Conservation (phyloP, 768 basidiomycete genomes). For the Pleurotus tuber-regium region DNA sequence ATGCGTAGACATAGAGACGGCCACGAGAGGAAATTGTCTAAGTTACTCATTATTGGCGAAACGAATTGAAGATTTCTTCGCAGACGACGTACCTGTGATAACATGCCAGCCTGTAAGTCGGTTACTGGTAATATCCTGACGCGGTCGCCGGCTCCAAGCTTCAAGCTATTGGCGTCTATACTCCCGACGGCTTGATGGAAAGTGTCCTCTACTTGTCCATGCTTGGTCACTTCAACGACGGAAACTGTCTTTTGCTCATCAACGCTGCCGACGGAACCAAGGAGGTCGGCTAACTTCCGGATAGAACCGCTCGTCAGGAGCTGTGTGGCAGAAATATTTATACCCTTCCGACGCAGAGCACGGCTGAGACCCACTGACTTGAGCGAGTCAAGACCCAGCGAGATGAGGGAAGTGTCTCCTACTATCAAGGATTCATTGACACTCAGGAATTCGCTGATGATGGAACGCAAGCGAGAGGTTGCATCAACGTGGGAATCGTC, state of each 20-base stretch:
- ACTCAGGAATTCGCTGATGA: constrained; percentile 26
- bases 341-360: constrained; percentile 29
- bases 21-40: constrained; percentile 30
- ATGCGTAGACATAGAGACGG: constrained; percentile 28
- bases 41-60: constrained; percentile 1
- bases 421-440: constrained; percentile 20
- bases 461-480: constrained; percentile 14
- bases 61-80: background rate
- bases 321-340: constrained; percentile 31
- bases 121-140: constrained; percentile 38
- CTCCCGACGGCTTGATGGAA: background rate
- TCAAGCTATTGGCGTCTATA: constrained; percentile 16
- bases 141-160: constrained; percentile 25
- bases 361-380: constrained; percentile 42
- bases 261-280: too few species aligned
- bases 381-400: constrained; percentile 47
- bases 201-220: background rate
- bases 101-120: constrained; percentile 45
- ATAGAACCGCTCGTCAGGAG: constrained; percentile 31
- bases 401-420: constrained; percentile 34
- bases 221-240: too few species aligned
- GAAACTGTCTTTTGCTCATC: too few species aligned
- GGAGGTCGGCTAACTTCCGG: constrained; percentile 14
- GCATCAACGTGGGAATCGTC: background rate
- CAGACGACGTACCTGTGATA: constrained; percentile 41